Base-by-base conservation (phyloP, 768 basidiomycete genomes). In the Termitomyces sp. region DNA sequence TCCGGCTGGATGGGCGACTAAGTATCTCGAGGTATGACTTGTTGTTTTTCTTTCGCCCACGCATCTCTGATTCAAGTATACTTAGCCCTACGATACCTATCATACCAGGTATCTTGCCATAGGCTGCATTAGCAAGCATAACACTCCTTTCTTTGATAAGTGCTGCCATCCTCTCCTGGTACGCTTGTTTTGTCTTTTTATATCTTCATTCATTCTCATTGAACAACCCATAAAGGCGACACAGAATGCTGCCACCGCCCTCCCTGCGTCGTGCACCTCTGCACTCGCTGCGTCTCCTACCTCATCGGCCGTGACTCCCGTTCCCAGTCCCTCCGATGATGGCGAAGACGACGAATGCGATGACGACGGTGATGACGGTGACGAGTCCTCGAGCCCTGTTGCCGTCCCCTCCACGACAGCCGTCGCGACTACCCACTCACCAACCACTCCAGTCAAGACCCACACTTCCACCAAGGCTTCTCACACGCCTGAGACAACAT, bases 161-260 rank as follows among this genome's bases (percentile, higher is more conserved):
- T 93, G 92, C 68, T 89, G 90, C 78, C 84, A 84, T 68, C 86
- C 89, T 58, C 74, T 89, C 59, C 75, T 86, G 66, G 86, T 86
- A 68, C 40, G 79, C 70, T 53, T 20, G 22, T 53, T 10, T 18
- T 8, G 4, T 1, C 13, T 26, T 18, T 48, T 10, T 57, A 7
- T 50, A 3, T 3, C 14, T 46, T 1, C 12, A 18, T 43, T 34
- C 50, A 43, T 42, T 40, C 36, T 55, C 34, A 49, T 52, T 47
- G 27, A 16, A 59, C 30, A 27, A 52, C 46, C 40, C 62, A 20
- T 62, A 20, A 54, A 86, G 85, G 76, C 77, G 12, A 79, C 66
- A 50, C 77, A 87, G 73, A 81, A 72, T 53, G 78, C 85, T 42
- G 67, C 65, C 37, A 69, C 67, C 4, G 69, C 71, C 60, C 82